Percentiles rank a stretch among this genome's conserved stretches.
Evolutionary conservation across 2,329 filamentous ascomycete species (phyloP).

Genomic region (Coleophoma crateriformis): DNA sequence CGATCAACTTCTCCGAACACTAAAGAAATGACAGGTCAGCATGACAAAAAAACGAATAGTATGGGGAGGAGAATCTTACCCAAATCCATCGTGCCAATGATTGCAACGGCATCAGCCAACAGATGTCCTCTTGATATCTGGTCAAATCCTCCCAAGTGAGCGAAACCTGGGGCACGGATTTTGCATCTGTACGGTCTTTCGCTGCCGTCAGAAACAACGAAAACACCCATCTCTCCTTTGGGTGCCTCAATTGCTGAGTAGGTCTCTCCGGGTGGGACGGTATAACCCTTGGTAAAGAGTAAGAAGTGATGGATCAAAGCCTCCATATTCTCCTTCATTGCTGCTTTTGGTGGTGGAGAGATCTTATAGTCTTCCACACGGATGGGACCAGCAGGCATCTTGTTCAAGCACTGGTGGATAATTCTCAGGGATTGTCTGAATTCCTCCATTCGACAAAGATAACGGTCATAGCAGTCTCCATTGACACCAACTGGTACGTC

Average conservation of each 20-base stretch:
- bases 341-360: constrained; percentile 85
- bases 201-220: constrained; percentile 89
- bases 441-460: constrained; percentile 98
- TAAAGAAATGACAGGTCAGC: constrained; percentile 12
- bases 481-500: constrained; percentile 95
- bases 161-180: constrained; percentile 94
- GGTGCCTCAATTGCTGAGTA: constrained; percentile 99
- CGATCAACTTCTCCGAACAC: constrained; percentile 43
- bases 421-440: constrained; percentile 98
- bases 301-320: constrained; percentile 98
- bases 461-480: constrained; percentile 98
- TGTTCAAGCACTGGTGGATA: constrained; percentile 97
- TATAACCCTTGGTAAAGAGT: constrained; percentile 97
- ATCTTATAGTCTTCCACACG: constrained; percentile 99
- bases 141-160: constrained; percentile 90
- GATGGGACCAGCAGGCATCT: constrained; percentile 93
- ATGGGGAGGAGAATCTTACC: constrained; percentile 44
- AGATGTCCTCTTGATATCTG: constrained; percentile 89
- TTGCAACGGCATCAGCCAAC: constrained; percentile 91
- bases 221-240: constrained; percentile 99
- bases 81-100: constrained; percentile 86
- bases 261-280: constrained; percentile 94
- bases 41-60: background rate
- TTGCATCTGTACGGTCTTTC: constrained; percentile 97
- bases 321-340: constrained; percentile 99